These are phyloP conservation scores for Gaeumannomyces sp. DNA, from an alignment of 2,329 filamentous ascomycete species.

Conservation along the genomic window DNA sequence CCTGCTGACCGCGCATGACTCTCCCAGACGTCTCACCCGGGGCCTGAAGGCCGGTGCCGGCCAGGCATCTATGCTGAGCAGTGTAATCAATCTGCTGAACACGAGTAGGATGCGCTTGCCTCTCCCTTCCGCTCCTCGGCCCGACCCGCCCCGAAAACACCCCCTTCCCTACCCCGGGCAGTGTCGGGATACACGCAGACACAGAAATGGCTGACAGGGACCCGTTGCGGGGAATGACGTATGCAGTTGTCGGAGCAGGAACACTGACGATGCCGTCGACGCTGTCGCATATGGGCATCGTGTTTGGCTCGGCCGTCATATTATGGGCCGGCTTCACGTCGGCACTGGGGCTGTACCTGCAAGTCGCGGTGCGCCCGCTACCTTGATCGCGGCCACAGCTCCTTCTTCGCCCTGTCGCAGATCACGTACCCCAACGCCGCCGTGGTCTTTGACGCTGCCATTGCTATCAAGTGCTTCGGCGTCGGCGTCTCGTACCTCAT, in stretches of 20 bases:
- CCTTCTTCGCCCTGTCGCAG: slow-evolving; percentile 95
- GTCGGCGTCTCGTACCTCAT: slow-evolving; percentile 97
- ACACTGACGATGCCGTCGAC: slow-evolving; percentile 94
- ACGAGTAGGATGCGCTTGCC: slow-evolving; percentile 60
- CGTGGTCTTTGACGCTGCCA: slow-evolving; percentile 90
- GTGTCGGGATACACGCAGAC: background rate
- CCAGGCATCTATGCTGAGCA: slow-evolving; percentile 82
- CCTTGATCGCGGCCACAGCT: slow-evolving; percentile 78
- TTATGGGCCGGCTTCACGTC: slow-evolving; percentile 86
- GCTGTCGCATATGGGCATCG: slow-evolving; percentile 90
- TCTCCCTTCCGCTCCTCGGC: background rate
- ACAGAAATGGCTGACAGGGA: background rate
- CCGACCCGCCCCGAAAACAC: background rate
- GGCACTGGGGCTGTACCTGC: slow-evolving; percentile 90
- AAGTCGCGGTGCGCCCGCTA: slow-evolving; percentile 90
- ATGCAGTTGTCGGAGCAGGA: slow-evolving; percentile 79
- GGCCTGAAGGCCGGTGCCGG: slow-evolving; percentile 72
- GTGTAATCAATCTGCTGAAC: slow-evolving; percentile 91
- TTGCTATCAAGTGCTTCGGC: slow-evolving; percentile 96
- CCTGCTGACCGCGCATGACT: background rate
- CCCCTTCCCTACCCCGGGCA: background rate
- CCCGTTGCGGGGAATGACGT: background rate
- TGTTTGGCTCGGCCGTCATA: slow-evolving; percentile 76
- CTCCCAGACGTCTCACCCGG: slow-evolving; percentile 47
- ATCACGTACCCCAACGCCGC: slow-evolving; percentile 95